Conservation (phyloP, 768 basidiomycete genomes). For the Kwoniella pini region DNA sequence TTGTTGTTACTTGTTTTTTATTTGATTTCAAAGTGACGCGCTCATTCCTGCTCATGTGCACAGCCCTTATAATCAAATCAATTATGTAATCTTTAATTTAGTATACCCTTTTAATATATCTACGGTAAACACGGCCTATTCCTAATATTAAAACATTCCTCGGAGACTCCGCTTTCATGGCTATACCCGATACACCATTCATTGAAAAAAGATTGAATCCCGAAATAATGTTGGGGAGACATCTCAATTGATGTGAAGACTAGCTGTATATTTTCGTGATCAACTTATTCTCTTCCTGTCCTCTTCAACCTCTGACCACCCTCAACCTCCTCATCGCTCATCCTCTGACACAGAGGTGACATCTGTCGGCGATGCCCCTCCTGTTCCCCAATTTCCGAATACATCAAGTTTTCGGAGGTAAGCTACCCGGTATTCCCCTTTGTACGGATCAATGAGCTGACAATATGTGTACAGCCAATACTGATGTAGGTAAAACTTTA, state of each 20-base stretch:
- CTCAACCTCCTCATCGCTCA: neutral
- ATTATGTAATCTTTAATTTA: neutral
- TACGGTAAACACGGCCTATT: too few species aligned
- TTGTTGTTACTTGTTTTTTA: neutral
- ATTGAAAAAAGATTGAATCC: neutral
- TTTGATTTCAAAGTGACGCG: conserved; percentile 3
- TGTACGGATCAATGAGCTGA: conserved; percentile 18
- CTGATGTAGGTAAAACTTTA: conserved; percentile 92
- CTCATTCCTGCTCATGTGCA: conserved; percentile 2
- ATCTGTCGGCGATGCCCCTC: conserved; percentile 64
- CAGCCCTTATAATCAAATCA: neutral
- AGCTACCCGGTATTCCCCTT: neutral
- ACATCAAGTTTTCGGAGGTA: conserved; percentile 81
- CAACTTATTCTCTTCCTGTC: too few species aligned
- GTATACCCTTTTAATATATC: neutral
- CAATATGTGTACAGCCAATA: conserved; percentile 65
- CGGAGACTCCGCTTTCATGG: conserved; percentile 1
- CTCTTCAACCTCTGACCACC: neutral
- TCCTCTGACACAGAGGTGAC: neutral
- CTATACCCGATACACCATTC: neutral
- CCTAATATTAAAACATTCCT: too few species aligned
- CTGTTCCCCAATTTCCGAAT: conserved; percentile 82
- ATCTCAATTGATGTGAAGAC: too few species aligned
- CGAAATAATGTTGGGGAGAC: too few species aligned
- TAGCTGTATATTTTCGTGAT: too few species aligned